These are phyloP conservation scores for Wickerhamomyces pijperi DNA, from an alignment of 805 yeast genomes.

Conservation along the genomic window DNA sequence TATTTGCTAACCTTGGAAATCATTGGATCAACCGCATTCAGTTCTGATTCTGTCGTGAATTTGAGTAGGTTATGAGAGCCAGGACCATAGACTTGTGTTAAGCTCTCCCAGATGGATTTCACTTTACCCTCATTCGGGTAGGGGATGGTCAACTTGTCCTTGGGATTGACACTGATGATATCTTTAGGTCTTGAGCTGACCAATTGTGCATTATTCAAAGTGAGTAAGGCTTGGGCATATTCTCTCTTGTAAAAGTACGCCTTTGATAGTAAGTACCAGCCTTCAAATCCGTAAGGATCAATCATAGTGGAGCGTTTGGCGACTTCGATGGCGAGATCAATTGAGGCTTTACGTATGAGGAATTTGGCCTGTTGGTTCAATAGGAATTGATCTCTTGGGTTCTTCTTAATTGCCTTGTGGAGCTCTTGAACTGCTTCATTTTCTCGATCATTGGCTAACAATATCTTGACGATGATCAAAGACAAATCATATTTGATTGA, in stretches of 20 bases:
- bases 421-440: slow-evolving; percentile 23
- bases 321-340: slow-evolving; percentile 43
- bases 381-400: slow-evolving; percentile 12
- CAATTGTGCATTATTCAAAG: slow-evolving; percentile 72
- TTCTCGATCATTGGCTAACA: slow-evolving; percentile 23
- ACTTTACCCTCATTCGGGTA: slow-evolving; percentile 44
- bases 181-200: slow-evolving; percentile 32
- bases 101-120: slow-evolving; percentile 34
- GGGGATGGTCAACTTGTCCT: slow-evolving; percentile 35
- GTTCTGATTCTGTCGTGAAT: slow-evolving; percentile 18
- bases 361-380: slow-evolving; percentile 44
- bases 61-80: slow-evolving; percentile 16
- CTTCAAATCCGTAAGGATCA: slow-evolving; percentile 65
- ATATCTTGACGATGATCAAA: slow-evolving; percentile 20
- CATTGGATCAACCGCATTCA: slow-evolving; percentile 34
- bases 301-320: slow-evolving; percentile 52
- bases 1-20: slow-evolving; percentile 42
- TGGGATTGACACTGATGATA: slow-evolving; percentile 29
- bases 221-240: slow-evolving; percentile 46
- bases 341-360: slow-evolving; percentile 41
- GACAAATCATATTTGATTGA: slow-evolving; percentile 13
- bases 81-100: slow-evolving; percentile 15
- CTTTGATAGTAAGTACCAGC: slow-evolving; percentile 59
- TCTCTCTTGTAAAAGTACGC: slow-evolving; percentile 47
- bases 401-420: slow-evolving; percentile 16